Conservation (phyloP, 2,329 filamentous ascomycete genomes). For the Bipolaris bicolor region DNA sequence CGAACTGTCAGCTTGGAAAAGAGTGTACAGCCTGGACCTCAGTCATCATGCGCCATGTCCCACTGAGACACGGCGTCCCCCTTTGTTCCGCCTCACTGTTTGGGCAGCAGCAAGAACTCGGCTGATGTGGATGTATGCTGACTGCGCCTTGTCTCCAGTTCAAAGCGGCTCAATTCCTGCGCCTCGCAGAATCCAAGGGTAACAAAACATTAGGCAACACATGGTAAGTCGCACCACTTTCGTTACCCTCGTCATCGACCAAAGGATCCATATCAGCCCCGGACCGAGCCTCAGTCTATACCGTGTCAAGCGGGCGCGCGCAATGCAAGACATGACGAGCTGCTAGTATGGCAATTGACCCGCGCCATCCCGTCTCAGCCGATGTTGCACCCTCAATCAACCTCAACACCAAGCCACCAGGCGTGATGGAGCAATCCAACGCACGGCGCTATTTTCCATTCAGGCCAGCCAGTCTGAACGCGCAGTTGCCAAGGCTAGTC, state of each 20-base stretch:
- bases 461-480: constrained; percentile 37
- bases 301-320: constrained; percentile 15
- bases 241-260: constrained; percentile 17
- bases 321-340: constrained; percentile 16
- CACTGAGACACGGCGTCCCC: constrained; percentile 33
- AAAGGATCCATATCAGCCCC: constrained; percentile 28
- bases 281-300: constrained; percentile 23
- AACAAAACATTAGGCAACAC: constrained; percentile 92
- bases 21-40: constrained; percentile 19
- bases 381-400: constrained; percentile 24
- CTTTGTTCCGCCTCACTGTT: constrained; percentile 47
- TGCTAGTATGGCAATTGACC: constrained; percentile 17
- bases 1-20: constrained; percentile 34
- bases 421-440: constrained; percentile 28
- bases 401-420: constrained; percentile 35
- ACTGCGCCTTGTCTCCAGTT: constrained; percentile 63
- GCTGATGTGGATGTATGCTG: constrained; percentile 34
- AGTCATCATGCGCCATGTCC: constrained; percentile 33
- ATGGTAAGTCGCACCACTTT: constrained; percentile 66
- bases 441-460: constrained; percentile 25
- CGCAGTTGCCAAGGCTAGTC: constrained; percentile 39
- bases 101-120: constrained; percentile 47
- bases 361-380: constrained; percentile 22
- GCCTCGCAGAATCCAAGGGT: constrained; percentile 85
- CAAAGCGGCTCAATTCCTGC: constrained; percentile 86